Evolutionary conservation across 768 basidiomycete genomes (phyloP), one percentile per base, ranked within the genome.

Genomic region (Tephrocybe rancida): DNA sequence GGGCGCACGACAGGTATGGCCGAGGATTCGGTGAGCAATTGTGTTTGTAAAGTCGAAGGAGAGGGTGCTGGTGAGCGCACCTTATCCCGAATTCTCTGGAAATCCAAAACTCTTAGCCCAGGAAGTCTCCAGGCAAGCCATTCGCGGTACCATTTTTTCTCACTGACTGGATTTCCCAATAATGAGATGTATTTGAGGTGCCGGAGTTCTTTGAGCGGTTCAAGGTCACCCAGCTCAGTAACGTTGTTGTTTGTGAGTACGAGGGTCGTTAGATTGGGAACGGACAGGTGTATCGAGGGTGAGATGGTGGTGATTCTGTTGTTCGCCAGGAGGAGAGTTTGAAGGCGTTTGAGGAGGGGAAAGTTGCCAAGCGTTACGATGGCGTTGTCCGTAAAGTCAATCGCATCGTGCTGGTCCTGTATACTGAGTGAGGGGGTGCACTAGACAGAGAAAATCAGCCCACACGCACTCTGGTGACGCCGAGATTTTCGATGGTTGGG

Each of bases 131-230:
- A 93, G 63, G 90, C 85, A 78, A 95, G 84, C 93, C 93, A 96
- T 77, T 93, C 91, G 77, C 92, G 90, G 78, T 95, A 96, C 85
- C 89, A 92, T 83, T 93, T 92, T 80, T 90, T 90, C 76, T 94
- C 89, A 67, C 80, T 75, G 27, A 95, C 90, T 50, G 94, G 92
- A 62, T 91, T 91, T 21, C 91, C 92, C 58, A 91, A 61, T 60
- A 95, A 72, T 32, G 84, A 85, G 46, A 96, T 69, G 66, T 86
- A 92, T 67, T 86, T 83, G 60, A 96, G 83, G 32, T 80, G 76
- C 66, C 77, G 84, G 50, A 92, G 70, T 62, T 91, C 88, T 67
- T 84, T 89, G 47, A 93, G 76, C 19, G 92, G 85, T 62, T 93
- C 90, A 41, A 94, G 82, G 66, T 94, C 92, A 19, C 92, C 92